phyloP scores from a whole-genome alignment of 176 grass and related monocot genomes.

The Secale cereale region DNA sequence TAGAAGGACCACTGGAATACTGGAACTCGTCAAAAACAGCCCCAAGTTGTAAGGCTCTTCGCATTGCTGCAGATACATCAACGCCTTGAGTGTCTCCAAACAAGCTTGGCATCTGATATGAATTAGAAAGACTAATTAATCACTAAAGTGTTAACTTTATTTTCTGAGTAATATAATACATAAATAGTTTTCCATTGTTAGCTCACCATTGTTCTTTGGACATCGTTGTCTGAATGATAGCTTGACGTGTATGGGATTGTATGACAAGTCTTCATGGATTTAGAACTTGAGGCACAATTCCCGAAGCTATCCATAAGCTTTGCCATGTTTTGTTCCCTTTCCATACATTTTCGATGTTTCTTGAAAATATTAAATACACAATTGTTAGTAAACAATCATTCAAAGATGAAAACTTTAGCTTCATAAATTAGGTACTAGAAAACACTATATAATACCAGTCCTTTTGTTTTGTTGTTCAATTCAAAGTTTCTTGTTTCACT shows the following conservation, averaged over 20 bases:
- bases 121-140: neutral
- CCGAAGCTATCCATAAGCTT: neutral
- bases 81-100: neutral
- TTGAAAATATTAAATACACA: neutral
- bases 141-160: neutral
- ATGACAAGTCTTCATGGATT: neutral
- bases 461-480: neutral
- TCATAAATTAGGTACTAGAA: neutral
- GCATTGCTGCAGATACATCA: neutral
- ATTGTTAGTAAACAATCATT: neutral
- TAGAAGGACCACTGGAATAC: neutral
- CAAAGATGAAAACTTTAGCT: neutral
- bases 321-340: neutral
- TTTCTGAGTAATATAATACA: neutral
- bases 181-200: neutral
- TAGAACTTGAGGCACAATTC: neutral
- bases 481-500: neutral
- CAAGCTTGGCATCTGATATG: neutral
- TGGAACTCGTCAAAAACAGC: neutral
- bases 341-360: constrained; percentile 22
- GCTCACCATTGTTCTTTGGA: constrained; percentile 1
- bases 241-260: neutral
- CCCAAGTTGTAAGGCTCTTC: constrained; percentile 12
- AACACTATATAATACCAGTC: neutral
- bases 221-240: neutral